These are phyloP conservation scores for Cryptococcus floricola DNA, from an alignment of 1,284 basidiomycete genomes.

Conservation along the genomic window DNA sequence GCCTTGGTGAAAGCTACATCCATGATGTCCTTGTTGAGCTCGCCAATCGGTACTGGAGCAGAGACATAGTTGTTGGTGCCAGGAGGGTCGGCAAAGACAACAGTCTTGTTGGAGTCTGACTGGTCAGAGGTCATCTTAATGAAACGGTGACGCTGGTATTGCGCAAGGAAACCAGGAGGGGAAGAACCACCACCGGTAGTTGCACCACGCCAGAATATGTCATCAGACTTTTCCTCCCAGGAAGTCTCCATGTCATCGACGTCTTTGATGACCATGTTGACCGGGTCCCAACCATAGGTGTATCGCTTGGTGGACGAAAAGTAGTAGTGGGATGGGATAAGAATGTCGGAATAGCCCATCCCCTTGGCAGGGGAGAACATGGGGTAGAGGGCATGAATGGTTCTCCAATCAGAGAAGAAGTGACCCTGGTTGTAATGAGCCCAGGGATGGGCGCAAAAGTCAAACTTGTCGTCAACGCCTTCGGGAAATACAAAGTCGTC, in stretches of 20 bases:
- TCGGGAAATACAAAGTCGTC: slow-evolving; percentile 62
- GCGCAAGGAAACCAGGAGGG: slow-evolving; percentile 73
- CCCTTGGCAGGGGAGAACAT: slow-evolving; percentile 85
- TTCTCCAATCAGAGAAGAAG: slow-evolving; percentile 93
- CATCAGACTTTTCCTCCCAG: slow-evolving; percentile 55
- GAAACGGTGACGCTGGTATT: slow-evolving; percentile 85
- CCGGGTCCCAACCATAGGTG: slow-evolving; percentile 83
- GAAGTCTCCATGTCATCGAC: slow-evolving; percentile 76
- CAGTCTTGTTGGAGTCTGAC: slow-evolving; percentile 58
- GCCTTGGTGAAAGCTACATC: slow-evolving; percentile 82
- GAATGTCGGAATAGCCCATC: slow-evolving; percentile 77
- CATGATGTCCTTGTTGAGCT: slow-evolving; percentile 76
- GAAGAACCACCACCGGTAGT: slow-evolving; percentile 87
- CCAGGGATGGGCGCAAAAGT: slow-evolving; percentile 77
- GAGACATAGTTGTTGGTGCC: slow-evolving; percentile 59
- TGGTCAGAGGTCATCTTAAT: slow-evolving; percentile 70
- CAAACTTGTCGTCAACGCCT: slow-evolving; percentile 60
- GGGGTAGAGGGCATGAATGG: slow-evolving; percentile 76
- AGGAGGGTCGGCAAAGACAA: slow-evolving; percentile 71
- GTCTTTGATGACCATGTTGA: slow-evolving; percentile 63
- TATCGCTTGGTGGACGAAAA: slow-evolving; percentile 75
- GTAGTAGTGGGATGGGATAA: slow-evolving; percentile 92
- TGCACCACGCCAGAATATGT: slow-evolving; percentile 65
- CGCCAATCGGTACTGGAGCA: slow-evolving; percentile 58
- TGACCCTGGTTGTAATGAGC: slow-evolving; percentile 82